A percentile compares a stretch with the other conserved stretches of the same genome.
These are phyloP conservation scores for Sungouiozyma ichnusensis DNA, from an alignment of 805 yeast species.

Conservation along the genomic window DNA sequence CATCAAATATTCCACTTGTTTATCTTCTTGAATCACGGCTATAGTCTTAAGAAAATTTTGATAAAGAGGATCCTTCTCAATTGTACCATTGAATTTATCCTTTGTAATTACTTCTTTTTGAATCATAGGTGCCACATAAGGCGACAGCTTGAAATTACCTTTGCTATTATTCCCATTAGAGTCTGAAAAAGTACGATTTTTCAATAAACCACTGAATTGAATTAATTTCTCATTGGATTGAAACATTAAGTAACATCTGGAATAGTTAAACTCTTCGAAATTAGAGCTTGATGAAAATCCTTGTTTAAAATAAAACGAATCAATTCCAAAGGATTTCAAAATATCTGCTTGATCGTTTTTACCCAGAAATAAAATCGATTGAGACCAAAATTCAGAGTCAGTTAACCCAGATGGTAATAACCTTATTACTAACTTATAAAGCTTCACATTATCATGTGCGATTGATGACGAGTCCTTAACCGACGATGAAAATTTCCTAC, in stretches of 20 bases:
- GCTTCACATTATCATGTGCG: slow-evolving; percentile 2
- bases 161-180: slow-evolving; percentile 18
- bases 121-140: slow-evolving; percentile 14
- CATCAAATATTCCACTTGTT: slow-evolving; percentile 13
- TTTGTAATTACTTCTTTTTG: slow-evolving; percentile 3
- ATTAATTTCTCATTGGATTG: slow-evolving; percentile 22
- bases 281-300: slow-evolving; percentile 19
- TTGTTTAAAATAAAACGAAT: slow-evolving; percentile 22
- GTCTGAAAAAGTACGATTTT: slow-evolving; percentile 25
- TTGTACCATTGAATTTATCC: slow-evolving; percentile 22
- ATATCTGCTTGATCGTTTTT: slow-evolving; percentile 8
- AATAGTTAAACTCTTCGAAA: slow-evolving; percentile 31
- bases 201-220: slow-evolving; percentile 25
- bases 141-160: slow-evolving; percentile 13
- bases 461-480: no score
- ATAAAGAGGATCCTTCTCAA: slow-evolving; percentile 24
- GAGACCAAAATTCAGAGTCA: slow-evolving; percentile 25
- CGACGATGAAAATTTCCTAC: no score
- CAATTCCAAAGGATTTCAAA: slow-evolving; percentile 10
- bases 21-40: slow-evolving; percentile 13
- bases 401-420: slow-evolving; percentile 36
- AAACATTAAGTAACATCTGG: slow-evolving; percentile 37
- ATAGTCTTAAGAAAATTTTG: slow-evolving; percentile 25
- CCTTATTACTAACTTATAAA: slow-evolving; percentile 29
- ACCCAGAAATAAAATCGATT: slow-evolving; percentile 11